These are phyloP conservation scores for Chytriomyces hyalinus DNA, from an alignment of 192 early-diverging fungal species.

Conservation along the genomic window DNA sequence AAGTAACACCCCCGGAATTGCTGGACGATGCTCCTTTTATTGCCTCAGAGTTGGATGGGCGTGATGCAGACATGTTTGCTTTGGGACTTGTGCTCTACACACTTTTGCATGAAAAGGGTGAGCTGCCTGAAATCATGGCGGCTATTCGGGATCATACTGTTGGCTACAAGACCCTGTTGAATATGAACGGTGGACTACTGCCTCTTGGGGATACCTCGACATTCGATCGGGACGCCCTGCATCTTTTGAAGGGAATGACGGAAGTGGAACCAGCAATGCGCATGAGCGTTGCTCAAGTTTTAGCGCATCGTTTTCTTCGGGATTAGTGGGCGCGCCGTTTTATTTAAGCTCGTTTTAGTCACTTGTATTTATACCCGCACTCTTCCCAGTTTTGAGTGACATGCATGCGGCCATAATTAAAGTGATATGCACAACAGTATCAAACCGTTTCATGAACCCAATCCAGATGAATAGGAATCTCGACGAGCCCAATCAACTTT, in stretches of 20 bases:
- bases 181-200: background rate
- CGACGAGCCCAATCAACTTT: background rate
- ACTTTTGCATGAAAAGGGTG: conserved; percentile 14
- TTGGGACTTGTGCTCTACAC: conserved; percentile 24
- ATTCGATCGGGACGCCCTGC: conserved; percentile 5
- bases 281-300: conserved; percentile 14
- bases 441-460: background rate
- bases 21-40: background rate
- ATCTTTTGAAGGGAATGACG: conserved; percentile 20
- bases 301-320: conserved; percentile 10
- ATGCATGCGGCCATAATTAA: too few species aligned
- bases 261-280: conserved; percentile 23
- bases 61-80: conserved; percentile 31
- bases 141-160: background rate
- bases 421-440: too few species aligned
- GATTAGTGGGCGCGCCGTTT: too few species aligned
- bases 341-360: too few species aligned
- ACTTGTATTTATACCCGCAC: too few species aligned
- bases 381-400: too few species aligned
- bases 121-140: background rate
- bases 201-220: background rate
- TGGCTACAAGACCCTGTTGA: background rate
- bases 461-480: background rate
- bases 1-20: conserved; percentile 18
- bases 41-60: background rate